Base-by-base conservation (phyloP, 164 flowering plant species). In the Kalanchoe fedtschenkoi region DNA sequence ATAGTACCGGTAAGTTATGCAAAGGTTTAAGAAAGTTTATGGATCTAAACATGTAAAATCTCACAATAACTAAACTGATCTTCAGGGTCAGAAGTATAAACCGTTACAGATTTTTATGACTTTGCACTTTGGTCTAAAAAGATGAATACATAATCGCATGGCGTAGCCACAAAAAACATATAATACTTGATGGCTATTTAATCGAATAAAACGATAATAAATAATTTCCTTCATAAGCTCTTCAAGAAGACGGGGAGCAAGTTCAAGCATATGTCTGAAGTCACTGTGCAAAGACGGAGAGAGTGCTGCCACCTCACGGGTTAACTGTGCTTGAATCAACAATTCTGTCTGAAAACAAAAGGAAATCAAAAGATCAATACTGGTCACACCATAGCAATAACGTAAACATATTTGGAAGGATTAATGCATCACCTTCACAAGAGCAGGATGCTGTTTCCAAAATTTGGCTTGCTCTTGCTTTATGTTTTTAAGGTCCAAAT, bases 241-340 rank as follows among this genome's bases (percentile, higher is more conserved):
- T 74, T 92, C 98, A 67, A 92, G 93, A 68, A 92, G 95, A 56
- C 95, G 87, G 69, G 98, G 98, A 62, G 98, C 86, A 71, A 86
- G 78, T 77, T 89, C 89, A 44, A 92, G 78, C 53, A 92, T 79
- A 64, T 64, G 87, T 61, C 71, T 89, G 69, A 85, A 83, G 78
- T 92, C 98, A 68, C 73, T 72, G 34, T 68, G 74, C 75, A 92
- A 62, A 51, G 81, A 68, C 61, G 87, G 79, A 26, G 98, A 61
- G 53, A 92, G 72, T 21, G 79, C 68, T 42, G 76, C 86, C 47
- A 80, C 74, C 72, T 88, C 88, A 58, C 91, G 91, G 47, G 88
- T 84, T 68, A 92, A 79, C 47, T 92, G 96, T 38, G 96, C 96
- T 72, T 86, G 98, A 69, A 88, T 81, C 75, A 92, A 75, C 77